Percentiles rank a stretch among this genome's conserved stretches.
Evolutionary conservation across 1,139 yeast species (phyloP).

Genomic region (Petasospora rhodanensis): DNA sequence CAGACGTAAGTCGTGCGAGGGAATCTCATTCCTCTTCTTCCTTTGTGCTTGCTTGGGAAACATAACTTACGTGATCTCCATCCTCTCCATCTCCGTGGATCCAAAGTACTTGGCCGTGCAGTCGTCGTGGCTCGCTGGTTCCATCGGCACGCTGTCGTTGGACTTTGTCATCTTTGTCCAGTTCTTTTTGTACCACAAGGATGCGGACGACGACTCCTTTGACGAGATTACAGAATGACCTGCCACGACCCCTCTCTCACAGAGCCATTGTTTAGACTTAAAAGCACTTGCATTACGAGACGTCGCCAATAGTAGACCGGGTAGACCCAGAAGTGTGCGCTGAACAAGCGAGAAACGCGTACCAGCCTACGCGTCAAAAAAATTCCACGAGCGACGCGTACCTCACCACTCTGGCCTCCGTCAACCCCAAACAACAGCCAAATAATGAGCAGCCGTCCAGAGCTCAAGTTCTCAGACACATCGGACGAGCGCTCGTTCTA

Average conservation of each 20-base stretch:
- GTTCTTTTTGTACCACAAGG: conserved; percentile 66
- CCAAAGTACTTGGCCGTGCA: conserved; percentile 70
- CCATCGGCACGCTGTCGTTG: conserved; percentile 78
- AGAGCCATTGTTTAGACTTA: no score
- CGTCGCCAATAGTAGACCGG: no score
- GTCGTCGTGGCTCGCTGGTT: conserved; percentile 90
- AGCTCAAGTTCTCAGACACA: conserved; percentile 61
- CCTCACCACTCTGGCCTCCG: no score
- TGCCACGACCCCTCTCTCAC: no score
- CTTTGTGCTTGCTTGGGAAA: conserved; percentile 92
- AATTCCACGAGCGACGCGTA: no score
- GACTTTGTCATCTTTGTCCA: conserved; percentile 85
- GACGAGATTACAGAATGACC: conserved; percentile 10
- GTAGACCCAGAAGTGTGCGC: no score
- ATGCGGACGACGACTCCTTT: conserved; percentile 12
- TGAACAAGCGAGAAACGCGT: no score
- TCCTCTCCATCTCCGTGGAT: conserved; percentile 69
- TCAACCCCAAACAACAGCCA: neutral
- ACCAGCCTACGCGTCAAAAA: conserved; percentile 2
- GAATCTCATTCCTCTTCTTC: conserved; percentile 87
- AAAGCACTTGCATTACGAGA: no score
- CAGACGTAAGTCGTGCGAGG: conserved; percentile 85
- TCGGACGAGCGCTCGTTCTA: conserved; percentile 47
- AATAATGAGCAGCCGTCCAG: conserved; percentile 43
- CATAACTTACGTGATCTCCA: conserved; percentile 81